phyloP scores from a whole-genome alignment of 768 basidiomycete species.

The Pulveroboletus frians region DNA sequence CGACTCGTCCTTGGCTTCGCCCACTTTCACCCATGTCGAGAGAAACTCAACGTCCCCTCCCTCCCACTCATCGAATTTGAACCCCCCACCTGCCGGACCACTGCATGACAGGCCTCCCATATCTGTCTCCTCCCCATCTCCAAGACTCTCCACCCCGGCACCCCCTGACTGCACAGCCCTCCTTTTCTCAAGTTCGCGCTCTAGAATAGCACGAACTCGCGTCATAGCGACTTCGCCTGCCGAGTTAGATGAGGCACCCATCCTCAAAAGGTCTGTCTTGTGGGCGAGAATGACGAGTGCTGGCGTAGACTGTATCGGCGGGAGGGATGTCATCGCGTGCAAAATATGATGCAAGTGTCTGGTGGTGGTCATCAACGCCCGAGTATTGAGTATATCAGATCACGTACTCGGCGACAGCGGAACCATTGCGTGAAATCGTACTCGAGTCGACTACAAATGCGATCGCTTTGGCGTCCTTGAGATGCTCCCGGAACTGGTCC shows the following conservation, averaged over 20 bases:
- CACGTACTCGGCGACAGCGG: conserved; percentile 75
- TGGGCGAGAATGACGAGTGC: conserved; percentile 66
- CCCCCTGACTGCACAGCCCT: conserved; percentile 57
- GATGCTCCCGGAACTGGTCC: conserved; percentile 63
- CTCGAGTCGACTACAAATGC: conserved; percentile 79
- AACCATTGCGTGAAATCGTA: conserved; percentile 69
- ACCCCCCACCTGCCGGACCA: conserved; percentile 46
- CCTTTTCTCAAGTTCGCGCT: conserved; percentile 81
- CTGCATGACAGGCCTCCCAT: conserved; percentile 73
- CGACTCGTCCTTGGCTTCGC: conserved; percentile 26
- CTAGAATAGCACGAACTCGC: conserved; percentile 72
- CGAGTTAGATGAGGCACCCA: conserved; percentile 31
- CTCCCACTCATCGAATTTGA: conserved; percentile 80
- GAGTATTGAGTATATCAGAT: not conserved
- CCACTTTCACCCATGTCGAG: conserved; percentile 48
- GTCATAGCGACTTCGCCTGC: conserved; percentile 51
- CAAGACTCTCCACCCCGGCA: conserved; percentile 68
- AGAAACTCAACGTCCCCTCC: conserved; percentile 72
- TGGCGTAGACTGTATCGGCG: conserved; percentile 62
- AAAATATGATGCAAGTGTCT: conserved; percentile 74
- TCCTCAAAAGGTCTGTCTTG: conserved; percentile 68
- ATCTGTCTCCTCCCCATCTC: conserved; percentile 61
- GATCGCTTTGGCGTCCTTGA: conserved; percentile 57
- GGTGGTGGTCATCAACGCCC: conserved; percentile 2
- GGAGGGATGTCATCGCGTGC: conserved; percentile 64